Conservation (phyloP, 305 asterid species). For the Fraxinus ornus region DNA sequence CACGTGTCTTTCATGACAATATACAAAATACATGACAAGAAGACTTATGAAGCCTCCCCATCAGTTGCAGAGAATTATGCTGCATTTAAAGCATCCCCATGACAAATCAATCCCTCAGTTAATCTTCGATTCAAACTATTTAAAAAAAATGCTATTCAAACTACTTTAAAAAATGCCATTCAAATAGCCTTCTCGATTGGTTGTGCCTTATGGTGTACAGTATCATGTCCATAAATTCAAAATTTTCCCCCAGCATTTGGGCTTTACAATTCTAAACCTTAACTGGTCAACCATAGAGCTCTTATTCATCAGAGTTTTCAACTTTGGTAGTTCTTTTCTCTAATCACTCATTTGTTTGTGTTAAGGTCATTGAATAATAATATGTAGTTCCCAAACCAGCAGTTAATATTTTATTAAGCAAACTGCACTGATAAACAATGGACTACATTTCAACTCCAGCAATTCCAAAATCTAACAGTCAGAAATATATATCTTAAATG, state of each 20-base stretch:
- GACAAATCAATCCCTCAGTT: neutral
- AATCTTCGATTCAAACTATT: no score
- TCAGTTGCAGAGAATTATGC: neutral
- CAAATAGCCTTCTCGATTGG: neutral
- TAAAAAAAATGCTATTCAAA: no score
- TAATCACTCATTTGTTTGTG: neutral
- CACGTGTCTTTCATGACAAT: conserved; percentile 2
- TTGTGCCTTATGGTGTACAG: neutral
- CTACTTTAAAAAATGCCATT: neutral
- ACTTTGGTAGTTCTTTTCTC: neutral
- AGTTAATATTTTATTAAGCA: neutral
- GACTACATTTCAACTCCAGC: neutral
- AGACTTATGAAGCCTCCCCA: neutral
- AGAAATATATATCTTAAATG: neutral
- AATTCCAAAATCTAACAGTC: neutral
- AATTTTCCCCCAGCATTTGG: neutral
- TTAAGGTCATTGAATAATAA: neutral
- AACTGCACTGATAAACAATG: neutral
- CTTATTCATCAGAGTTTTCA: neutral
- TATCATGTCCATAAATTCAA: neutral
- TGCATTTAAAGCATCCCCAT: neutral
- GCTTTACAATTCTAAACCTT: neutral
- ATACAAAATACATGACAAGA: neutral
- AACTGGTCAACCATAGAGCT: neutral
- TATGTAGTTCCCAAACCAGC: neutral